These are phyloP conservation scores for Acanthamoeba healyi DNA, from an alignment of 208 protist species.

Conservation along the genomic window DNA sequence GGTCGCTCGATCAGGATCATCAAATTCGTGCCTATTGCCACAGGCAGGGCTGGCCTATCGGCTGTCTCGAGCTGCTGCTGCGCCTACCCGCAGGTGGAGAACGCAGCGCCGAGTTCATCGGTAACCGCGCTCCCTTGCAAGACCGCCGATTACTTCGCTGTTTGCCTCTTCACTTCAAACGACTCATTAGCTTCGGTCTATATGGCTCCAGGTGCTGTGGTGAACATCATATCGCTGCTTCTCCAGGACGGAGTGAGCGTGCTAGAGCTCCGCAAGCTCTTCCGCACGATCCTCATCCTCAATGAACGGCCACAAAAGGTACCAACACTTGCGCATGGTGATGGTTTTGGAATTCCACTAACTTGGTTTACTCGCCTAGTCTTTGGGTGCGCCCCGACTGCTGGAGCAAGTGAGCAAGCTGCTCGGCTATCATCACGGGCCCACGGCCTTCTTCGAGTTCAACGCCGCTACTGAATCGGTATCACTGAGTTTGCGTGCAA, in stretches of 20 bases:
- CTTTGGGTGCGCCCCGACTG: not conserved
- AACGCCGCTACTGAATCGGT: slow-evolving; percentile 59
- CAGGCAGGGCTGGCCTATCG: slow-evolving; percentile 36
- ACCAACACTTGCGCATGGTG: not conserved
- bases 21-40: slow-evolving; percentile 54
- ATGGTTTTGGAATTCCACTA: not conserved
- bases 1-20: slow-evolving; percentile 8
- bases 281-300: slow-evolving; percentile 39
- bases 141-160: not conserved
- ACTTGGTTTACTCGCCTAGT: not conserved
- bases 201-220: not conserved
- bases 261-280: slow-evolving; percentile 39
- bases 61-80: slow-evolving; percentile 23
- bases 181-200: not conserved
- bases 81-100: not conserved
- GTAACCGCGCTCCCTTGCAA: not conserved
- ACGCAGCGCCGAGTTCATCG: not conserved
- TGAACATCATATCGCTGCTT: slow-evolving; percentile 60
- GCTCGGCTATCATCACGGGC: slow-evolving; percentile 38
- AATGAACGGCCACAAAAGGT: slow-evolving; percentile 42
- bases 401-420: slow-evolving; percentile 13
- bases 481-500: not conserved
- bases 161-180: not conserved
- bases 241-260: slow-evolving; percentile 60
- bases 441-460: slow-evolving; percentile 44